Percentiles rank a stretch among this genome's conserved stretches.
Conservation (phyloP, 768 basidiomycete species). For the Fomitopsis pulvina region DNA sequence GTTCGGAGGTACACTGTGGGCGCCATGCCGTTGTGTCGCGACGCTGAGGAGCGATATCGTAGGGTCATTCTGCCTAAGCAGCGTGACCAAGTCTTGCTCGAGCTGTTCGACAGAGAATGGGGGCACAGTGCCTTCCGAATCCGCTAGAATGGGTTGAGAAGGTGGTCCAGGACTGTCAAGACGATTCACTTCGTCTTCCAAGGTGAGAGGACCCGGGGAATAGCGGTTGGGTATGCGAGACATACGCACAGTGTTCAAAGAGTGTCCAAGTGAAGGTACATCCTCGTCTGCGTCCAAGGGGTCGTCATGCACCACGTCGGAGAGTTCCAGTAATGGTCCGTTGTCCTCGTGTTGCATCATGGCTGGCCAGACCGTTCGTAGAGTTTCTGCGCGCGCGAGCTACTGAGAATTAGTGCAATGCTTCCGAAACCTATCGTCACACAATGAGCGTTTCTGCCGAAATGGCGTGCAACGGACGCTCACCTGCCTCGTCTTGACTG, state of each 20-base stretch:
- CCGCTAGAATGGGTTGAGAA: constrained; percentile 32
- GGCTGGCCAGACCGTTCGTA: neutral
- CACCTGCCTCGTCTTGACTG: neutral
- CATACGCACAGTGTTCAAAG: constrained; percentile 14
- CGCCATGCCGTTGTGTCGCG: constrained; percentile 57
- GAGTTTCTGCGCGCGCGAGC: neutral
- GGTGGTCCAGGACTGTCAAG: constrained; percentile 32
- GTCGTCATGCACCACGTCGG: constrained; percentile 82
- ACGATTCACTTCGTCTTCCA: constrained; percentile 27
- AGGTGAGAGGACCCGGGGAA: constrained; percentile 14
- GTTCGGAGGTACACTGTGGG: constrained; percentile 17
- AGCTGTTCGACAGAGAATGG: constrained; percentile 56
- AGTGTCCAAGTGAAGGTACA: constrained; percentile 15
- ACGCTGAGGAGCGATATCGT: constrained; percentile 59
- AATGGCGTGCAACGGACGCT: neutral
- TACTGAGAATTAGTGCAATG: neutral
- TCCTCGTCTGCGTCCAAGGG: constrained; percentile 55
- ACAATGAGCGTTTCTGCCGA: neutral
- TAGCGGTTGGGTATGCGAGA: constrained; percentile 11
- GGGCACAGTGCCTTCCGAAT: constrained; percentile 20
- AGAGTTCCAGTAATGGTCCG: constrained; percentile 60
- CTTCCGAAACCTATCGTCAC: neutral
- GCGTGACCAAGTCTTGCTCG: constrained; percentile 69
- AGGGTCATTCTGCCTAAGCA: constrained; percentile 70
- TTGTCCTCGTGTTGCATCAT: constrained; percentile 47